phyloP scores from a whole-genome alignment of 2,329 filamentous ascomycete species.

The Cladophialophora carrionii region DNA sequence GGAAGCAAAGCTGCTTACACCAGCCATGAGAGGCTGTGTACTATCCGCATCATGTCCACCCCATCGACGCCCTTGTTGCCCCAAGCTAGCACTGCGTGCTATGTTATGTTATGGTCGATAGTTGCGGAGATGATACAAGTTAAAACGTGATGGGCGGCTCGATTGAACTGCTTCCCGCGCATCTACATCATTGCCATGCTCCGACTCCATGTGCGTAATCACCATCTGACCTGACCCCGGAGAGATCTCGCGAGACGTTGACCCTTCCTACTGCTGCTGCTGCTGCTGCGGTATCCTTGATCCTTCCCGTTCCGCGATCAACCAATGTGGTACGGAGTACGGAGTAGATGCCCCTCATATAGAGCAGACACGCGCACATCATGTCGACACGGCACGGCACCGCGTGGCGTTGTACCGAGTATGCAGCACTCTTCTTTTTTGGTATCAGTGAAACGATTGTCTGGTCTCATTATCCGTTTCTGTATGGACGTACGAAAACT shows the following conservation, averaged over 20 bases:
- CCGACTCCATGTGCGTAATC: no score
- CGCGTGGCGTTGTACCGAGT: no score
- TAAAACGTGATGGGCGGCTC: neutral
- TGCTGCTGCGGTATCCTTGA: neutral
- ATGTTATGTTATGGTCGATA: neutral
- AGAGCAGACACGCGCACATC: neutral
- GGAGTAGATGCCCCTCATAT: no score
- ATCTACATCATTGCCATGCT: neutral
- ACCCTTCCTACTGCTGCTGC: neutral
- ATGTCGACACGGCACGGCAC: neutral
- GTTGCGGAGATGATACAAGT: neutral
- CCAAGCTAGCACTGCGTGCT: neutral
- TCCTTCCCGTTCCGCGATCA: neutral
- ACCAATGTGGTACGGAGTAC: neutral
- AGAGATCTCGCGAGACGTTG: neutral
- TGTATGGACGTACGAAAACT: constrained; percentile 7
- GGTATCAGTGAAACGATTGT: constrained; percentile 1
- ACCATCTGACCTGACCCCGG: neutral
- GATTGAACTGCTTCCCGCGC: neutral
- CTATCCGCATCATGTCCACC: neutral
- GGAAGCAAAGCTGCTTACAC: no score
- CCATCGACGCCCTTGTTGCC: neutral
- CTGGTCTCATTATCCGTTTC: constrained; percentile 9
- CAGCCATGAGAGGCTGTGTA: no score
- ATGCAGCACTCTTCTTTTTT: neutral